These are phyloP conservation scores for Macrolepiota fuliginosa DNA, from an alignment of 768 basidiomycete species.

Conservation along the genomic window DNA sequence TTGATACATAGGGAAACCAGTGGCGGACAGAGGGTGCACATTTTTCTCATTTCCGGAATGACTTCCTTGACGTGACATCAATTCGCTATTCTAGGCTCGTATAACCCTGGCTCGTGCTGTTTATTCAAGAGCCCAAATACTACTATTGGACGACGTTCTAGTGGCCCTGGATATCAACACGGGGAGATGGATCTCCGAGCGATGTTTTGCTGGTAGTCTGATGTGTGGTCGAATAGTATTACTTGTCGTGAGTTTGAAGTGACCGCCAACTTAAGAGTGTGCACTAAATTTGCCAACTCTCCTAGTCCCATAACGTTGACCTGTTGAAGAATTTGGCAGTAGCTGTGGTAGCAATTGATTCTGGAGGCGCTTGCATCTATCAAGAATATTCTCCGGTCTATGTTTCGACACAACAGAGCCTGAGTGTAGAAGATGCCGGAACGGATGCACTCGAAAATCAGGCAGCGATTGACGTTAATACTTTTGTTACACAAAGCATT, in stretches of 20 bases:
- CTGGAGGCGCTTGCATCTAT: background rate
- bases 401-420: background rate
- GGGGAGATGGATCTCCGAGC: constrained; percentile 19
- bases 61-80: background rate
- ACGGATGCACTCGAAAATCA: background rate
- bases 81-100: constrained; percentile 34
- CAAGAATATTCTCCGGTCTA: background rate
- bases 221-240: background rate
- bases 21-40: constrained; percentile 42
- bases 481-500: background rate
- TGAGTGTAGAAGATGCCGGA: background rate
- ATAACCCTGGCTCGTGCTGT: constrained; percentile 43
- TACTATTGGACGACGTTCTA: constrained; percentile 73
- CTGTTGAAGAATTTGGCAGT: background rate
- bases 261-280: background rate
- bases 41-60: background rate
- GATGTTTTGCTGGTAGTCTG: background rate
- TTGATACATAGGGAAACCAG: constrained; percentile 14
- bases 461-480: background rate
- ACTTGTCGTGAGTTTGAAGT: background rate
- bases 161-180: constrained; percentile 51
- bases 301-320: background rate
- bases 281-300: background rate
- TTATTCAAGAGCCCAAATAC: constrained; percentile 51
- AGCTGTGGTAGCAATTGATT: background rate